Evolutionary conservation across 495 filamentous ascomycete genomes (phyloP).

Genomic region (Xylaria telfairii): DNA sequence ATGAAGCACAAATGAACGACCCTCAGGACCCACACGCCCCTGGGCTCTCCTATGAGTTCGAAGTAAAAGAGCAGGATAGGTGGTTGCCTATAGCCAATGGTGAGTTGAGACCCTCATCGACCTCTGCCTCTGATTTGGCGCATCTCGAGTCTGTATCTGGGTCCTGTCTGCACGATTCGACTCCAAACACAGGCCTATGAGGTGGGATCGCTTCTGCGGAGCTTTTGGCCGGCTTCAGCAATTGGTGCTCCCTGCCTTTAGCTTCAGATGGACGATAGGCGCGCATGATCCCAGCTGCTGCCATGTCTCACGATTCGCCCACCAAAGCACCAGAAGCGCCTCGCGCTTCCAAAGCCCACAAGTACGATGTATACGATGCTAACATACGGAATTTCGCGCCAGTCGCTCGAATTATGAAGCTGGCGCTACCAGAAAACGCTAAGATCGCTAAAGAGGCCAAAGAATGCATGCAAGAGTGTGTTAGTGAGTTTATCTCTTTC

Average conservation of each 20-base stretch:
- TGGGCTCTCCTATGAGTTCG: constrained; percentile 83
- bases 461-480: constrained; percentile 99
- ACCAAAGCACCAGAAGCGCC: constrained; percentile 53
- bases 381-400: constrained; percentile 85
- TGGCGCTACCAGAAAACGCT: constrained; percentile 93
- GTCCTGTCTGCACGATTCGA: constrained; percentile 45
- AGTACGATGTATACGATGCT: constrained; percentile 71
- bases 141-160: constrained; percentile 59
- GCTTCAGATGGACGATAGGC: constrained; percentile 42
- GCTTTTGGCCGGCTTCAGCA: constrained; percentile 41
- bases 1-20: constrained; percentile 69
- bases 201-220: constrained; percentile 39
- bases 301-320: constrained; percentile 62
- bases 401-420: constrained; percentile 99
- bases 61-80: constrained; percentile 99
- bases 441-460: constrained; percentile 99
- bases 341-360: constrained; percentile 53
- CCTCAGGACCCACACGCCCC: constrained; percentile 64
- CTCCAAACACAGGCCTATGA: constrained; percentile 32
- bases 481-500: constrained; percentile 99
- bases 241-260: constrained; percentile 45
- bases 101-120: constrained; percentile 62
- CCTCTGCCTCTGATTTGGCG: constrained; percentile 48
- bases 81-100: constrained; percentile 99
- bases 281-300: constrained; percentile 40